A percentile compares a stretch with the other conserved stretches of the same genome.
phyloP scores from a whole-genome alignment of 116 monocot species.

The Posidonia oceanica region DNA sequence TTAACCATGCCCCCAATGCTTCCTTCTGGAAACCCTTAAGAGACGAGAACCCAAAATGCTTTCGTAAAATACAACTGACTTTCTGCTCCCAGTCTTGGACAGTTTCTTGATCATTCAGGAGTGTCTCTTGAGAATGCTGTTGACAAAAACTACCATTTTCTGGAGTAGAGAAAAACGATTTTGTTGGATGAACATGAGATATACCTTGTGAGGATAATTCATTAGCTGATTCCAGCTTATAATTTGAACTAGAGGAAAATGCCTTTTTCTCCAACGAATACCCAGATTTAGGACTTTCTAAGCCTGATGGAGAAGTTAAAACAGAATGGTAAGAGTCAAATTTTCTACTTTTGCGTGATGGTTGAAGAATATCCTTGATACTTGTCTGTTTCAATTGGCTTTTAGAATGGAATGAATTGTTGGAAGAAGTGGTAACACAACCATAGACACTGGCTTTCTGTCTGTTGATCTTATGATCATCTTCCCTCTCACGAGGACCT shows the following conservation, averaged over 20 bases:
- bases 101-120: constrained; percentile 6
- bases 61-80: constrained; percentile 29
- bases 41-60: constrained; percentile 76
- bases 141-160: constrained; percentile 11
- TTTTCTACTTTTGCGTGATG: constrained; percentile 19
- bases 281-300: constrained; percentile 5
- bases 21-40: constrained; percentile 88
- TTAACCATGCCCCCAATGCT: constrained; percentile 68
- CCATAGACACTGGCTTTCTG: background rate
- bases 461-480: background rate
- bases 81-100: constrained; percentile 35
- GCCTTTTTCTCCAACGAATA: constrained; percentile 1
- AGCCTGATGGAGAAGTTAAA: constrained; percentile 10
- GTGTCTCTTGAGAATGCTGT: constrained; percentile 7
- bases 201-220: constrained; percentile 10
- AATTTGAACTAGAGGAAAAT: constrained; percentile 1
- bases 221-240: constrained; percentile 2
- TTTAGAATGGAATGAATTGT: background rate
- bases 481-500: constrained; percentile 12
- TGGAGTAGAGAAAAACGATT: constrained; percentile 5
- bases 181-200: constrained; percentile 3
- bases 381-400: constrained; percentile 53
- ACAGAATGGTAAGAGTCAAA: constrained; percentile 6
- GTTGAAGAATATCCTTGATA: constrained; percentile 41
- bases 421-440: constrained; percentile 10